These are phyloP conservation scores for Globisporangium nagaii DNA, from an alignment of 352 stramenopile species.

Conservation along the genomic window DNA sequence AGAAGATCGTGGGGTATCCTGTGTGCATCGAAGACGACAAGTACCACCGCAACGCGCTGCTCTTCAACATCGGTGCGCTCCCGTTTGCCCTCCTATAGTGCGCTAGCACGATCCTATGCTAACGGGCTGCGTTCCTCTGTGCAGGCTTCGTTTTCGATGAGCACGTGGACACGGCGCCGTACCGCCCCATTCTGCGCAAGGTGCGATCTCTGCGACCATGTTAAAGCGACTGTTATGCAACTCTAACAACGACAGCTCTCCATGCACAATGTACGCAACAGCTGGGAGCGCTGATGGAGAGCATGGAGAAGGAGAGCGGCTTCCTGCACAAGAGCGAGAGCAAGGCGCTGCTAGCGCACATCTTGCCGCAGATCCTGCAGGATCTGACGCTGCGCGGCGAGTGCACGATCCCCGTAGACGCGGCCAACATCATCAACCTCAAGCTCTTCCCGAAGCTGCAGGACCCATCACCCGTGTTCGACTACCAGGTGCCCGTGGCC, in stretches of 20 bases:
- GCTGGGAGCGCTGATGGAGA: constrained; percentile 74
- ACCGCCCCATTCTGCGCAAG: constrained; percentile 82
- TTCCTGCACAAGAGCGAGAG: constrained; percentile 71
- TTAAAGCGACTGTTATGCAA: too few species aligned
- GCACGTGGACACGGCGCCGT: constrained; percentile 65
- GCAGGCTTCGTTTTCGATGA: constrained; percentile 82
- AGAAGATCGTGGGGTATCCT: constrained; percentile 85
- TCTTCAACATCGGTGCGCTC: constrained; percentile 85
- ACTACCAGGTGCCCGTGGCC: constrained; percentile 84
- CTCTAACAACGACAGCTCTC: too few species aligned
- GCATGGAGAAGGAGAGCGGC: constrained; percentile 85
- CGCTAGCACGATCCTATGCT: too few species aligned
- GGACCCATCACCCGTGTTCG: constrained; percentile 59
- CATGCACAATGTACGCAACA: too few species aligned
- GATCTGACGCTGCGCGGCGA: constrained; percentile 73
- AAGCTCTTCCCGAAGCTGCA: constrained; percentile 80
- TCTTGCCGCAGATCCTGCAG: constrained; percentile 65
- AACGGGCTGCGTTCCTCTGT: too few species aligned
- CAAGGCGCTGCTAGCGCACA: constrained; percentile 55
- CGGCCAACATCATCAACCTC: constrained; percentile 83
- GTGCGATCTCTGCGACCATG: constrained; percentile 10
- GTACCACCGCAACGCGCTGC: constrained; percentile 84
- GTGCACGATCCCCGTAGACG: constrained; percentile 78
- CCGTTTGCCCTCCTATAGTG: too few species aligned
- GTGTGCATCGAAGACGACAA: constrained; percentile 89